These are phyloP conservation scores for Fusarium nematophilum DNA, from an alignment of 2,329 filamentous ascomycete species.

Conservation along the genomic window DNA sequence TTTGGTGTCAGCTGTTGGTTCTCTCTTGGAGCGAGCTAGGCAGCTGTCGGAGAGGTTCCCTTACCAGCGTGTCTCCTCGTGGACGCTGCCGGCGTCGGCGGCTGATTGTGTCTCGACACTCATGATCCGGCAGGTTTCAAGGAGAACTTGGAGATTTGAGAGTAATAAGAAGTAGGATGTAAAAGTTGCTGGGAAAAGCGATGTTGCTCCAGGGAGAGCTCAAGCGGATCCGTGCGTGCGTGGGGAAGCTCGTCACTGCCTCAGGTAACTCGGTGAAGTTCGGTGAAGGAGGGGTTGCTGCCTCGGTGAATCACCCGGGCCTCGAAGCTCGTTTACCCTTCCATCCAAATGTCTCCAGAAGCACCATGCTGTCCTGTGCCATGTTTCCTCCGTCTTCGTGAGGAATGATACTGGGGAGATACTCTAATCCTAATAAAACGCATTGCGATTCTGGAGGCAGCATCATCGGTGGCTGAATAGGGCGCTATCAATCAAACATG, in stretches of 20 bases:
- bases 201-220: slow-evolving; percentile 14
- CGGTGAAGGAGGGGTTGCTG: slow-evolving; percentile 49
- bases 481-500: slow-evolving; percentile 60
- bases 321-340: too few relatives aligned
- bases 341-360: too few relatives aligned
- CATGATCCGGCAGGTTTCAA: slow-evolving; percentile 34
- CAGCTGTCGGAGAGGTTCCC: slow-evolving; percentile 1
- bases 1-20: slow-evolving; percentile 16
- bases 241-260: slow-evolving; percentile 36
- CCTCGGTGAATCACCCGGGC: slow-evolving; percentile 25
- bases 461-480: neutral
- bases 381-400: too few relatives aligned
- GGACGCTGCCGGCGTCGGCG: slow-evolving; percentile 26
- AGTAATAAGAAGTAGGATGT: slow-evolving; percentile 6
- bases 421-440: too few relatives aligned
- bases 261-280: slow-evolving; percentile 44
- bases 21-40: slow-evolving; percentile 24
- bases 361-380: too few relatives aligned
- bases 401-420: too few relatives aligned
- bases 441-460: neutral
- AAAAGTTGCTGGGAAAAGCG: neutral
- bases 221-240: slow-evolving; percentile 36
- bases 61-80: slow-evolving; percentile 52
- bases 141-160: neutral
- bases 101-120: slow-evolving; percentile 36